These are phyloP conservation scores for Croton laevigatus DNA, from an alignment of 441 rosid species.

Conservation along the genomic window DNA sequence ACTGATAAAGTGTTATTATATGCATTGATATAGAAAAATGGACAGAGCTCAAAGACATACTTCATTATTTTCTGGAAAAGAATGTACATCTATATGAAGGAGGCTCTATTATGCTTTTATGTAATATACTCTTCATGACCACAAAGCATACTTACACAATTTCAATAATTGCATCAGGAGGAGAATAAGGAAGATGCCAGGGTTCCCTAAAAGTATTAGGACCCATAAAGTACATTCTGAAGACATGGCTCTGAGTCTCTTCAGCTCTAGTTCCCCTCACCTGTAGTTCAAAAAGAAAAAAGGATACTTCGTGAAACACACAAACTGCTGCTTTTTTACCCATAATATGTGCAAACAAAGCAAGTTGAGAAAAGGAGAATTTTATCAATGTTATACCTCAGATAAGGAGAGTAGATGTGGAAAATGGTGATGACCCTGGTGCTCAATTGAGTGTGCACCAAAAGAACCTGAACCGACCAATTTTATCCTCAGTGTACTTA, in stretches of 20 bases:
- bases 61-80: too few relatives aligned
- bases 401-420: slow-evolving; percentile 92
- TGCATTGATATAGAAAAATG: too few relatives aligned
- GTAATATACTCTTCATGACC: background rate
- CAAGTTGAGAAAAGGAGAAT: slow-evolving; percentile 19
- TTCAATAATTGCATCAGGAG: slow-evolving; percentile 86
- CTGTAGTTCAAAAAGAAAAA: slow-evolving; percentile 38
- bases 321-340: slow-evolving; percentile 8
- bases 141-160: slow-evolving; percentile 68
- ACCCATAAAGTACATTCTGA: slow-evolving; percentile 96
- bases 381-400: slow-evolving; percentile 54
- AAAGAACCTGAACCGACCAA: slow-evolving; percentile 59
- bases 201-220: slow-evolving; percentile 97
- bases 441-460: slow-evolving; percentile 60
- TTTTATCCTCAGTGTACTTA: slow-evolving; percentile 72
- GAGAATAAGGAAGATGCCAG: slow-evolving; percentile 98
- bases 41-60: too few relatives aligned
- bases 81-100: too few relatives aligned
- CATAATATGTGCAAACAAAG: slow-evolving; percentile 20
- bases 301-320: slow-evolving; percentile 17
- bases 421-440: slow-evolving; percentile 58
- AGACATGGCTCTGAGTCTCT: slow-evolving; percentile 92
- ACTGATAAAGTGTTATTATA: too few relatives aligned
- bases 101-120: slow-evolving; percentile 6
- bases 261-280: slow-evolving; percentile 92